These are phyloP conservation scores for Aspergillus thermomutatus DNA, from an alignment of 2,329 filamentous ascomycete genomes.

Conservation along the genomic window DNA sequence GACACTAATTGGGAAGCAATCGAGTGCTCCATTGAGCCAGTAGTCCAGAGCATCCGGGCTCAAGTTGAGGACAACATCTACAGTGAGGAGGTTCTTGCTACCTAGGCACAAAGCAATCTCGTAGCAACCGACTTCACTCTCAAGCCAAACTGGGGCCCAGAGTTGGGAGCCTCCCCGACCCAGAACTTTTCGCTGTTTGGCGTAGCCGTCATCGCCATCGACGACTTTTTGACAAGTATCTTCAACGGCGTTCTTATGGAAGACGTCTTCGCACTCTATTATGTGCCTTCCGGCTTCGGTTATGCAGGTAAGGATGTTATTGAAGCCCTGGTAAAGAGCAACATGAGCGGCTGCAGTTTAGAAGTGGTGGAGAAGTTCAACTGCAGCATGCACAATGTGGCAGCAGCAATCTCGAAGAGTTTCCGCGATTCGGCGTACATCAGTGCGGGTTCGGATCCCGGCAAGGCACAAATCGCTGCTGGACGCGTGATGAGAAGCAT, in stretches of 20 bases:
- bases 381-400: slow-evolving; percentile 9
- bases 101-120: background rate
- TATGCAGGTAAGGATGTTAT: slow-evolving; percentile 1
- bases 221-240: background rate
- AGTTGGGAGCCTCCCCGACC: background rate
- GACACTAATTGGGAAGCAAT: background rate
- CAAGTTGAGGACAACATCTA: background rate
- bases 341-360: background rate
- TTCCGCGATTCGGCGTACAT: slow-evolving; percentile 6
- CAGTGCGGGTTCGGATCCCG: background rate
- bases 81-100: background rate
- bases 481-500: slow-evolving; percentile 1
- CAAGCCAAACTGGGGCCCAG: background rate
- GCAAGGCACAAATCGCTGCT: background rate
- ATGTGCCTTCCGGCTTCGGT: too few species aligned
- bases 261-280: too few species aligned
- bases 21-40: background rate
- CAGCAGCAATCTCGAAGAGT: slow-evolving; percentile 7
- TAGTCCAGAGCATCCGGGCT: background rate
- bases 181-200: too few species aligned
- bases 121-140: too few species aligned
- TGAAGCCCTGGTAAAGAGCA: background rate
- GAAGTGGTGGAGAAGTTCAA: background rate
- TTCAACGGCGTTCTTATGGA: background rate
- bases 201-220: too few species aligned